Conservation (phyloP, 352 stramenopile species). For the Phytopythium litorale region DNA sequence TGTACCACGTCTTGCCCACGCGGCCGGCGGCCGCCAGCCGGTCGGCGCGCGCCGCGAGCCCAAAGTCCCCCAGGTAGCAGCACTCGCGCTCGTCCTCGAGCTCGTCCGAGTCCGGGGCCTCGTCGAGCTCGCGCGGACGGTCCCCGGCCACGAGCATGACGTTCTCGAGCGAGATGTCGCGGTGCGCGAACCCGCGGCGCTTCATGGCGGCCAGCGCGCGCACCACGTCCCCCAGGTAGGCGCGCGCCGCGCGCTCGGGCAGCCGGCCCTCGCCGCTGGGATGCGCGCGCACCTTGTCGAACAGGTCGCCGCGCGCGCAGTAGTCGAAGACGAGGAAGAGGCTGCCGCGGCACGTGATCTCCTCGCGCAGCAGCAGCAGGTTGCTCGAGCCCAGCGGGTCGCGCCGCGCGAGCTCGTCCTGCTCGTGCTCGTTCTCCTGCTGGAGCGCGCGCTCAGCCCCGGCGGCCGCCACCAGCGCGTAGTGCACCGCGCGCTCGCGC, state of each 20-base stretch:
- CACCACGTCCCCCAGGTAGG: conserved; percentile 35
- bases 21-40: conserved; percentile 16
- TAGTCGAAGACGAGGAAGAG: conserved; percentile 56
- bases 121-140: neutral
- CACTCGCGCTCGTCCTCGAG: conserved; percentile 17
- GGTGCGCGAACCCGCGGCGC: conserved; percentile 43
- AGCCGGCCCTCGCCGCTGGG: conserved; percentile 27
- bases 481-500: conserved; percentile 45
- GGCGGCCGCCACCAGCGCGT: conserved; percentile 15
- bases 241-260: conserved; percentile 25
- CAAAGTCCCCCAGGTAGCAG: conserved; percentile 57
- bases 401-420: conserved; percentile 5
- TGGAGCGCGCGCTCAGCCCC: too few species aligned
- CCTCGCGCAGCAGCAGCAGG: conserved; percentile 42
- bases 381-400: conserved; percentile 23
- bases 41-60: conserved; percentile 24
- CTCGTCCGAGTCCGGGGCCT: neutral
- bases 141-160: conserved; percentile 26
- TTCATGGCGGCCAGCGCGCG: conserved; percentile 31
- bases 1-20: conserved; percentile 67
- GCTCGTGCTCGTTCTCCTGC: too few species aligned
- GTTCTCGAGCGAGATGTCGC: conserved; percentile 66
- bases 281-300: conserved; percentile 36
- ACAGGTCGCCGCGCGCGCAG: conserved; percentile 49
- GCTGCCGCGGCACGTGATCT: conserved; percentile 30